Evolutionary conservation across 2,329 filamentous ascomycete species (phyloP).

Genomic region (Xylariales sp.): DNA sequence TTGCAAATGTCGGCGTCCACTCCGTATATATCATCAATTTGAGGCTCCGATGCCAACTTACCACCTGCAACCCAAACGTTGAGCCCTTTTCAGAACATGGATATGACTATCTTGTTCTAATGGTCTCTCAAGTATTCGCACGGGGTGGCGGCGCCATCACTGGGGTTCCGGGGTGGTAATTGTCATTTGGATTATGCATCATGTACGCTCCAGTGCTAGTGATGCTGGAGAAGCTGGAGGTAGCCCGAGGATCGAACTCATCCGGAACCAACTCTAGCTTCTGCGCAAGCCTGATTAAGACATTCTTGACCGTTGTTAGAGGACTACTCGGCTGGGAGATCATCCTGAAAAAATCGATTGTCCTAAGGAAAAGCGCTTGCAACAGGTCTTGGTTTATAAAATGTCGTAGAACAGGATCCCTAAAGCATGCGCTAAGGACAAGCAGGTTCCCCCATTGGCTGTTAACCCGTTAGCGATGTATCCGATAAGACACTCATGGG

Average conservation of each 20-base stretch:
- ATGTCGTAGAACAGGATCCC: constrained; percentile 55
- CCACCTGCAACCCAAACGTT: no score
- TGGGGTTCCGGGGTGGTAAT: constrained; percentile 14
- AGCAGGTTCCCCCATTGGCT: constrained; percentile 97
- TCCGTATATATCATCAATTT: no score
- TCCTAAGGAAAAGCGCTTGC: constrained; percentile 61
- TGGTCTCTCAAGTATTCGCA: neutral
- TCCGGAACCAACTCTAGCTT: constrained; percentile 39
- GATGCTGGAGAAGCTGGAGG: constrained; percentile 39
- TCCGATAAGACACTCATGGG: neutral
- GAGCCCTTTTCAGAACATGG: no score
- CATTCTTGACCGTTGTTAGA: constrained; percentile 67
- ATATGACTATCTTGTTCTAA: no score
- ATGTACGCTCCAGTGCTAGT: constrained; percentile 20
- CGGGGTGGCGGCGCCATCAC: constrained; percentile 11
- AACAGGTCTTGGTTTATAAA: constrained; percentile 56
- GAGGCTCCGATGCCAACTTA: no score
- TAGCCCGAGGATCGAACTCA: constrained; percentile 21
- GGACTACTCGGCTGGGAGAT: constrained; percentile 71
- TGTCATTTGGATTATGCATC: constrained; percentile 14
- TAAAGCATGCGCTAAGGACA: constrained; percentile 78
- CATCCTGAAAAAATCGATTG: constrained; percentile 70
- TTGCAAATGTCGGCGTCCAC: no score
- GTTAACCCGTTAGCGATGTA: constrained; percentile 16
- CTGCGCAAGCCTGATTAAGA: constrained; percentile 53